Percentiles rank a stretch among this genome's conserved stretches.
phyloP scores from a whole-genome alignment of 2,329 filamentous ascomycete genomes.

The Pseudogymnoascus sp. region DNA sequence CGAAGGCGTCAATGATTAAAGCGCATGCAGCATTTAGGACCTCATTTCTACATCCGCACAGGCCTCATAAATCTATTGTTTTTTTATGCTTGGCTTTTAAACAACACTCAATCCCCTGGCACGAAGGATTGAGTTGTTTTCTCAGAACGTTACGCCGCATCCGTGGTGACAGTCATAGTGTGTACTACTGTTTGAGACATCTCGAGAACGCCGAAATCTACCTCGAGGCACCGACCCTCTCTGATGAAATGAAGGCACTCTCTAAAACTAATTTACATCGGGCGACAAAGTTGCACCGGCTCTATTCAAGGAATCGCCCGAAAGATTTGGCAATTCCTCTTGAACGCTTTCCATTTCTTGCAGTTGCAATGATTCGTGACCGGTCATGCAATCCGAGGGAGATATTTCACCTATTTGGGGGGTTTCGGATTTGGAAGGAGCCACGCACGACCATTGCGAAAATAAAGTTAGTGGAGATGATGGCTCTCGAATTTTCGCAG shows the following conservation, averaged over 20 bases:
- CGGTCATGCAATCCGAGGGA: neutral
- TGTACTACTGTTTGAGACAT: neutral
- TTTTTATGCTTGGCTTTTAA: conserved; percentile 14
- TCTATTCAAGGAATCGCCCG: conserved; percentile 3
- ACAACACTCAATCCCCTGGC: conserved; percentile 10
- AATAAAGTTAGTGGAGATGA: conserved; percentile 17
- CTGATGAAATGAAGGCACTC: conserved; percentile 5
- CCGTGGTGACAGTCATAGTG: neutral
- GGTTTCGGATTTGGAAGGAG: conserved; percentile 6
- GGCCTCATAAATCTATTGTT: conserved; percentile 3
- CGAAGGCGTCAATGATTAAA: neutral
- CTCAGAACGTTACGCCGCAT: conserved; percentile 4
- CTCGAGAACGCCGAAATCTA: neutral
- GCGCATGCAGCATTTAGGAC: conserved; percentile 14
- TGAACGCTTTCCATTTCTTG: conserved; percentile 5
- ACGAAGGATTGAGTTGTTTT: neutral
- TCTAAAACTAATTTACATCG: neutral
- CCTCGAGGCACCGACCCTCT: neutral
- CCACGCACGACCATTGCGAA: conserved; percentile 13
- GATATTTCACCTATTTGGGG: neutral
- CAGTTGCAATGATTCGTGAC: conserved; percentile 8
- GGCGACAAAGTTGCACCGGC: neutral
- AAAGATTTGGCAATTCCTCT: neutral
- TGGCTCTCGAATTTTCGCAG: conserved; percentile 23
- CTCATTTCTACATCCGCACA: neutral